phyloP scores from a whole-genome alignment of 768 basidiomycete genomes.

The Lactifluus rugatus region DNA sequence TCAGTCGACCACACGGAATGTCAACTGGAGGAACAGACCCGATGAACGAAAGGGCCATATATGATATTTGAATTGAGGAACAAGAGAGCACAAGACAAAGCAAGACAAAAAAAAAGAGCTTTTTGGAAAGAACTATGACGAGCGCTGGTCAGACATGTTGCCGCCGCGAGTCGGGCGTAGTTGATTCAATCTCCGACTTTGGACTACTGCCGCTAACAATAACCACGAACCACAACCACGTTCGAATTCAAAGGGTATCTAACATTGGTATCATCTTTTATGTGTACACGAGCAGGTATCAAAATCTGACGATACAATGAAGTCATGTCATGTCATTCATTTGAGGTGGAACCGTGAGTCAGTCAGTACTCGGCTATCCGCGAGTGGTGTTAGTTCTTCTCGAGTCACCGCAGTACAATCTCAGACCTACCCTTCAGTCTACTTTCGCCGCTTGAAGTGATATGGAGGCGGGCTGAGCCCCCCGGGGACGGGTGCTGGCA shows the following conservation, averaged over 20 bases:
- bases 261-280: constrained; percentile 13
- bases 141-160: too few species aligned
- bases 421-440: background rate
- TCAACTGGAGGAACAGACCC: constrained; percentile 5
- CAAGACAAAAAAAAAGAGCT: background rate
- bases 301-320: constrained; percentile 11
- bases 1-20: background rate
- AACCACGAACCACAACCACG: background rate
- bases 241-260: constrained; percentile 9
- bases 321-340: constrained; percentile 10
- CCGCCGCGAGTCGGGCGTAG: too few species aligned
- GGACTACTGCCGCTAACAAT: background rate
- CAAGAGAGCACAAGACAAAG: background rate
- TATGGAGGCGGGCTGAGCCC: constrained; percentile 20
- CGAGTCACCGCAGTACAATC: background rate
- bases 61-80: constrained; percentile 2
- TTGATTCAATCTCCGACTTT: constrained; percentile 2
- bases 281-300: constrained; percentile 15
- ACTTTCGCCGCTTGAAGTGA: constrained; percentile 15
- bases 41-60: constrained; percentile 20
- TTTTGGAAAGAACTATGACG: background rate
- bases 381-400: too few species aligned
- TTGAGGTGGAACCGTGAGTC: too few species aligned
- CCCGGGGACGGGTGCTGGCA: constrained; percentile 14
- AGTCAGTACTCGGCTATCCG: too few species aligned